A percentile compares a stretch with the other conserved stretches of the same genome.
phyloP scores from a whole-genome alignment of 345 rosid species.

The Geranium rotundifolium region DNA sequence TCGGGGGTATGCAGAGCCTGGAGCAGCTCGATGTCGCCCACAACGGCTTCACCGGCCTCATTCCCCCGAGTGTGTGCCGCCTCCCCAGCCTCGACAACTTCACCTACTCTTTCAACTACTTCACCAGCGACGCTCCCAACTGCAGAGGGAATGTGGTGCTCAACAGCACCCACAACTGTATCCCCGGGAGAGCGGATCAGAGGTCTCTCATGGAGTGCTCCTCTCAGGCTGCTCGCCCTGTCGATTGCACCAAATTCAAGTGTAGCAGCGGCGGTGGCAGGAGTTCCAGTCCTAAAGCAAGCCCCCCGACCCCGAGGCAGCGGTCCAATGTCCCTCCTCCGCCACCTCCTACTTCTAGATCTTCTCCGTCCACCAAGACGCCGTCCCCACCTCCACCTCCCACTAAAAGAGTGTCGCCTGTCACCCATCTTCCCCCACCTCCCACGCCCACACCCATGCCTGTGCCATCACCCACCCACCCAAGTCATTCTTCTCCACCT shows the following conservation, averaged over 20 bases:
- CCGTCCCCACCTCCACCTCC: slow-evolving; percentile 12
- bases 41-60: slow-evolving; percentile 49
- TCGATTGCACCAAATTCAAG: slow-evolving; percentile 36
- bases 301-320: slow-evolving; percentile 8
- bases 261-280: slow-evolving; percentile 24
- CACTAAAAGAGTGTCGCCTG: slow-evolving; percentile 8
- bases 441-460: slow-evolving; percentile 7
- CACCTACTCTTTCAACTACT: slow-evolving; percentile 41
- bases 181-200: slow-evolving; percentile 29
- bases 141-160: slow-evolving; percentile 21
- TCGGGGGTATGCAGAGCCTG: slow-evolving; percentile 41
- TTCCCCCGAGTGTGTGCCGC: slow-evolving; percentile 40
- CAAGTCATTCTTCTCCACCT: slow-evolving; percentile 3
- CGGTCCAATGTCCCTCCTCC: slow-evolving; percentile 5
- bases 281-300: slow-evolving; percentile 6
- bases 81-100: slow-evolving; percentile 51
- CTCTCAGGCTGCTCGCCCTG: slow-evolving; percentile 33
- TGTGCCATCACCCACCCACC: slow-evolving; percentile 5
- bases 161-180: slow-evolving; percentile 47
- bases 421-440: slow-evolving; percentile 13
- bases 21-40: slow-evolving; percentile 47
- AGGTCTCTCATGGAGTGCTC: slow-evolving; percentile 55
- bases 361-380: slow-evolving; percentile 9
- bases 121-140: slow-evolving; percentile 32
- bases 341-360: slow-evolving; percentile 12